A percentile compares a stretch with the other conserved stretches of the same genome.
Evolutionary conservation across 352 stramenopile species (phyloP).

Genomic region (Globisporangium echinulatum): DNA sequence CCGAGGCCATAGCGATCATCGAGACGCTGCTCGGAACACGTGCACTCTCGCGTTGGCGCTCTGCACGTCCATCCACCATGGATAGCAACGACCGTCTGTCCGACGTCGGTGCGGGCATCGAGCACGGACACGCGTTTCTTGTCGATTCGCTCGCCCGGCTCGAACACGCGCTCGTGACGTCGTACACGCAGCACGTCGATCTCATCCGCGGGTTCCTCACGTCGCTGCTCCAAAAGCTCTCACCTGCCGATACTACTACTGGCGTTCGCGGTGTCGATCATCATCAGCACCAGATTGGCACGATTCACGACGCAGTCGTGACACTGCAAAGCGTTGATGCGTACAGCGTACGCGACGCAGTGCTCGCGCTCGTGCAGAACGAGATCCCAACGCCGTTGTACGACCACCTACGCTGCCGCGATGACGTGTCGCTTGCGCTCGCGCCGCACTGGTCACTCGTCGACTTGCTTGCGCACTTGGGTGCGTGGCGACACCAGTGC

Average conservation of each 20-base stretch:
- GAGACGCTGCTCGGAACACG: too few relatives aligned
- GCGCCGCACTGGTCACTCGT: conserved; percentile 1
- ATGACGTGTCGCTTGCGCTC: neutral
- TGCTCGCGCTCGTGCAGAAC: conserved; percentile 7
- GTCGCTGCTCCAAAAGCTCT: neutral
- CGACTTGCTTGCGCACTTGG: conserved; percentile 9
- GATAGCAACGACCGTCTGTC: too few relatives aligned
- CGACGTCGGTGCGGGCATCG: neutral
- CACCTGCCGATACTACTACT: too few relatives aligned
- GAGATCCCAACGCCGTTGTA: conserved; percentile 2
- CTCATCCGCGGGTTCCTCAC: neutral
- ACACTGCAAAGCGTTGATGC: neutral
- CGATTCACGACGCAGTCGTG: neutral
- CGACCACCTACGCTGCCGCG: too few relatives aligned
- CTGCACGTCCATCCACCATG: too few relatives aligned
- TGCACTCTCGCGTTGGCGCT: too few relatives aligned
- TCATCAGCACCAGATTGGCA: too few relatives aligned
- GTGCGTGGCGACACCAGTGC: neutral
- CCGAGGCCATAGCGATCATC: too few relatives aligned
- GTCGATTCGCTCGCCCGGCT: neutral
- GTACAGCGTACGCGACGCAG: neutral
- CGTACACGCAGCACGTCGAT: neutral
- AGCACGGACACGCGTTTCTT: neutral
- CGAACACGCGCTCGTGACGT: neutral
- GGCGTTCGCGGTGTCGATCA: too few relatives aligned